These are phyloP conservation scores for Przewalskia tangutica DNA, from an alignment of 257 asterid species.

Conservation along the genomic window DNA sequence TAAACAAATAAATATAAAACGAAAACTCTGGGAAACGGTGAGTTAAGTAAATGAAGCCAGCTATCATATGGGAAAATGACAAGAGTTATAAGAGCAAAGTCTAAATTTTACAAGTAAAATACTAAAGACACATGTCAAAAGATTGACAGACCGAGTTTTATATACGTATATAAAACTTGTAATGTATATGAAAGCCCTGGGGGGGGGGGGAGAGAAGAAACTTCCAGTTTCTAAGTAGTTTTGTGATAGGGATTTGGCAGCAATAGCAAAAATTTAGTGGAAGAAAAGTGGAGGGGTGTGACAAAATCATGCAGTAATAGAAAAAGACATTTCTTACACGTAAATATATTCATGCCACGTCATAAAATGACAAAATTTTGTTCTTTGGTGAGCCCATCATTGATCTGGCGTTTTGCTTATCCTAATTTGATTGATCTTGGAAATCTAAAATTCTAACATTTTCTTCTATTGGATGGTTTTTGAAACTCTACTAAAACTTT, in stretches of 20 bases:
- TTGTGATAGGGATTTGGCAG: not conserved
- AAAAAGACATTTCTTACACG: conserved; percentile 19
- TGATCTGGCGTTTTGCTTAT: not conserved
- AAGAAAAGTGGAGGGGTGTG: not conserved
- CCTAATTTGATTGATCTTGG: not conserved
- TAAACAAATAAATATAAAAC: not conserved
- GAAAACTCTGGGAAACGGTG: not conserved
- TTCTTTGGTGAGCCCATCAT: not conserved
- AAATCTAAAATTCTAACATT: no score
- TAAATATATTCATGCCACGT: conserved; percentile 9
- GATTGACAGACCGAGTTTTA: not conserved
- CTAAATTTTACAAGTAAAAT: not conserved
- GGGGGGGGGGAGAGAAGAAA: not conserved
- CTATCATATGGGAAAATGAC: not conserved
- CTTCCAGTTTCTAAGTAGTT: not conserved
- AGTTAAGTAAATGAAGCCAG: not conserved
- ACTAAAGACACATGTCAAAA: not conserved
- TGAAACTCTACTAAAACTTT: no score
- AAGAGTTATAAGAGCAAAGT: not conserved
- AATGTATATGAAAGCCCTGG: not conserved
- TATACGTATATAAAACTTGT: not conserved
- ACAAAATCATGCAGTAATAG: conserved; percentile 1
- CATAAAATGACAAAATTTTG: not conserved
- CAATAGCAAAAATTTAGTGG: not conserved
- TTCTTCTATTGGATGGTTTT: no score